Evolutionary conservation across 805 yeast genomes (phyloP).

Genomic region (Brettanomyces bruxellensis): DNA sequence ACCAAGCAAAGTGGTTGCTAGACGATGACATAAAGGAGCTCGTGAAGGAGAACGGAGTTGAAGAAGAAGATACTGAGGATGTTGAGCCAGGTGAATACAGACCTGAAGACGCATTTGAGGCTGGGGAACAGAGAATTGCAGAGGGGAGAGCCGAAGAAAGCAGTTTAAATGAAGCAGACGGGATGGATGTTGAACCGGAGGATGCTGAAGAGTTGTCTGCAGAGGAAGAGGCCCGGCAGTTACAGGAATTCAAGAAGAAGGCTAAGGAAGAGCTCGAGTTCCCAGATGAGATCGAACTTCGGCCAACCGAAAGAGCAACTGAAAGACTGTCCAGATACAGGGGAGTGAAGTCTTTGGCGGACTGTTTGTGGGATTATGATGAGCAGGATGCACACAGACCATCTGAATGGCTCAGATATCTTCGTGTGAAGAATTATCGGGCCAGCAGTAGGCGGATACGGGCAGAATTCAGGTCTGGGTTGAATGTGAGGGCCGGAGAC

Average conservation of each 20-base stretch:
- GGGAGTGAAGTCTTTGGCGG: slow-evolving; percentile 76
- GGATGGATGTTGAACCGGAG: slow-evolving; percentile 18
- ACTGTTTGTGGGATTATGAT: slow-evolving; percentile 80
- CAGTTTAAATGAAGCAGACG: slow-evolving; percentile 33
- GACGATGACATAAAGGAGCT: slow-evolving; percentile 45
- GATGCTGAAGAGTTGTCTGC: slow-evolving; percentile 64
- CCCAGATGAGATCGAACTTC: slow-evolving; percentile 90
- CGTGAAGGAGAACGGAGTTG: slow-evolving; percentile 22
- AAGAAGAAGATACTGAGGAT: slow-evolving; percentile 33
- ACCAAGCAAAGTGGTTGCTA: slow-evolving; percentile 67
- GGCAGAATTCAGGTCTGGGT: slow-evolving; percentile 46
- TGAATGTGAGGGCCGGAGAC: slow-evolving; percentile 53
- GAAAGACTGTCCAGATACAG: slow-evolving; percentile 72
- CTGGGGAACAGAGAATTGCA: not conserved
- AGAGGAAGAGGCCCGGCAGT: slow-evolving; percentile 79
- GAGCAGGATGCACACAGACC: slow-evolving; percentile 72
- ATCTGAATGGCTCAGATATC: slow-evolving; percentile 62
- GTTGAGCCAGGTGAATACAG: slow-evolving; percentile 13
- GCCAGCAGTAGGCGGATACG: slow-evolving; percentile 61
- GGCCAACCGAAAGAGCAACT: slow-evolving; percentile 65
- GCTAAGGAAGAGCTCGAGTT: slow-evolving; percentile 84
- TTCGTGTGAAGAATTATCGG: slow-evolving; percentile 67
- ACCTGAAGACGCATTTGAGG: not conserved
- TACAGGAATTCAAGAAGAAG: slow-evolving; percentile 53
- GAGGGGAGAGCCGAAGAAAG: not conserved